Evolutionary conservation across 495 filamentous ascomycete species (phyloP).

Genomic region (Lentithecium fluviatile): DNA sequence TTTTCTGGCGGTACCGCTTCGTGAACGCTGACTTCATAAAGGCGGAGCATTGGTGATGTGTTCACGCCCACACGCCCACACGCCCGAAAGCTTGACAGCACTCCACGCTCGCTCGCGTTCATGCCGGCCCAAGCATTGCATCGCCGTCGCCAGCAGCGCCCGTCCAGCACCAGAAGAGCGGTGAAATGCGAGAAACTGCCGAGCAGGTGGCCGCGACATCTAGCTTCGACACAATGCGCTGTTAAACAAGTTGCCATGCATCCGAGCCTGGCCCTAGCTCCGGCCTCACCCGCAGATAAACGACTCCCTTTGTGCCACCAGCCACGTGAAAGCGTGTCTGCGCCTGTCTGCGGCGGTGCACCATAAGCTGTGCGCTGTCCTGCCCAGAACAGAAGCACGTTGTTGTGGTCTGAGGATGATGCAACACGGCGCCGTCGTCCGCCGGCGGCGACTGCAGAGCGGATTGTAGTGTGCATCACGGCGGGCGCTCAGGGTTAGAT

Average conservation of each 20-base stretch:
- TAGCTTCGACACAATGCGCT: constrained; percentile 17
- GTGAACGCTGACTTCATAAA: constrained; percentile 35
- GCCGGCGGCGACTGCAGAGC: neutral
- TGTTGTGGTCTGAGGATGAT: constrained; percentile 14
- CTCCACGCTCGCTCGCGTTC: constrained; percentile 3
- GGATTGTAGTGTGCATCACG: constrained; percentile 18
- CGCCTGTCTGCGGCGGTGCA: constrained; percentile 14
- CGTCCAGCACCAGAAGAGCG: constrained; percentile 16
- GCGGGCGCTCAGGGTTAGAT: constrained; percentile 14
- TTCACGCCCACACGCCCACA: constrained; percentile 35
- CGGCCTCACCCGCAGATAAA: constrained; percentile 32
- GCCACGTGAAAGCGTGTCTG: constrained; percentile 28
- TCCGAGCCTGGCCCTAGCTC: constrained; percentile 29
- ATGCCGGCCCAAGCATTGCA: constrained; percentile 3
- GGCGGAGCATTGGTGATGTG: constrained; percentile 38
- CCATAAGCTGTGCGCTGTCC: constrained; percentile 24
- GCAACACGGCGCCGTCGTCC: constrained; percentile 11
- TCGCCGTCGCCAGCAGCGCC: neutral
- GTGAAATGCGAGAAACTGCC: constrained; percentile 31
- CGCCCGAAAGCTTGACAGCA: constrained; percentile 32
- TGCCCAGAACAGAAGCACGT: constrained; percentile 25
- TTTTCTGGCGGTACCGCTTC: constrained; percentile 36
- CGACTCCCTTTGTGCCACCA: constrained; percentile 14
- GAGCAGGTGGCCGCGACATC: constrained; percentile 13
- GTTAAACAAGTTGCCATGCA: constrained; percentile 14